Conservation (phyloP, 2,329 filamentous ascomycete genomes). For the Pseudocercospora macadamiae region DNA sequence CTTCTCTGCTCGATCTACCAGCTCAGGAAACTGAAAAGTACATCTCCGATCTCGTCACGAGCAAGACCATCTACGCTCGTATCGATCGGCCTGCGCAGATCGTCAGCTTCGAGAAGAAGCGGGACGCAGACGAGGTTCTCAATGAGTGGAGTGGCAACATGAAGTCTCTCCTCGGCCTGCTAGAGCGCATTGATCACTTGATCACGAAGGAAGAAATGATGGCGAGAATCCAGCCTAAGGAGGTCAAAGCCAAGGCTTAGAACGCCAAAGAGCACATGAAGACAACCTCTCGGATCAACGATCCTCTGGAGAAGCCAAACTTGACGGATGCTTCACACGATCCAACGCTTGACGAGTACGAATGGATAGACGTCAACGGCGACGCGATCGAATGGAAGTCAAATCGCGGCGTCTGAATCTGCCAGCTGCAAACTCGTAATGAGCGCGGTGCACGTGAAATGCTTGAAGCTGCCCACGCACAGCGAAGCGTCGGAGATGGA, state of each 20-base stretch:
- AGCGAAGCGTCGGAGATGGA: too few relatives aligned
- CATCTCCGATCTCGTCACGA: conserved; percentile 94
- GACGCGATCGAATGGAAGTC: too few relatives aligned
- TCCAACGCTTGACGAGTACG: too few relatives aligned
- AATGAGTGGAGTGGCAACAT: conserved; percentile 99
- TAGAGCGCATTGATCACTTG: conserved; percentile 93
- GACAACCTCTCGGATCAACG: not conserved
- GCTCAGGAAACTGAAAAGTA: conserved; percentile 99
- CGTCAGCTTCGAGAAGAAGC: conserved; percentile 91
- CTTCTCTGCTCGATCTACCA: conserved; percentile 84
- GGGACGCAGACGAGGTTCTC: conserved; percentile 91
- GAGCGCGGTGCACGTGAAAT: too few relatives aligned
- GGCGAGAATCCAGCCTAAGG: conserved; percentile 81
- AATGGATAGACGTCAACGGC: too few relatives aligned
- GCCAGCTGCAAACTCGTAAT: too few relatives aligned
- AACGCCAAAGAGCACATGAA: not conserved
- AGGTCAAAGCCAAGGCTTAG: conserved; percentile 23
- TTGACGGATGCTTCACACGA: too few relatives aligned
- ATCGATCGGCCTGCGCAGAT: conserved; percentile 92
- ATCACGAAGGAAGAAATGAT: conserved; percentile 99
- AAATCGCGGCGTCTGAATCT: too few relatives aligned
- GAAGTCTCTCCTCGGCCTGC: conserved; percentile 82
- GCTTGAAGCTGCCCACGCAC: too few relatives aligned
- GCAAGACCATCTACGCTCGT: conserved; percentile 96
- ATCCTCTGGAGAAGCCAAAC: not conserved